Evolutionary conservation across 208 protist species (phyloP).

Genomic region (Trypanosoma conorhini): DNA sequence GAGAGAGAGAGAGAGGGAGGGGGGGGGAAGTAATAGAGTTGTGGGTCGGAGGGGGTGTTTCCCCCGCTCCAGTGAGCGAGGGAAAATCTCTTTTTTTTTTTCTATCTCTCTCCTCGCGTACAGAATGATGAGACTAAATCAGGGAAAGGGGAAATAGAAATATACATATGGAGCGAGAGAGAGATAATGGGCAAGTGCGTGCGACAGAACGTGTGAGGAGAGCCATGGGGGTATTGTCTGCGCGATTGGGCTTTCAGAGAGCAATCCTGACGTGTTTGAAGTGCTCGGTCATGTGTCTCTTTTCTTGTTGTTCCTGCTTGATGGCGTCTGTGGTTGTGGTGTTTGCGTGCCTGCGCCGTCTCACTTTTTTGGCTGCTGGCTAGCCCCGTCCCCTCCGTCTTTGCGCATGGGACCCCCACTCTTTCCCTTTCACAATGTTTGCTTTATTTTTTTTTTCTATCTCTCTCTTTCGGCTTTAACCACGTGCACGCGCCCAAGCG

Average conservation of each 20-base stretch:
- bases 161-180: neutral
- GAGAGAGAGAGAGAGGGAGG: neutral
- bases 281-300: neutral
- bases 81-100: neutral
- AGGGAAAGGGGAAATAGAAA: neutral
- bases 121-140: neutral
- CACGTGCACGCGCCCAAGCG: neutral
- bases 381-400: neutral
- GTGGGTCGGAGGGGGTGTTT: too few relatives aligned
- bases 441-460: neutral
- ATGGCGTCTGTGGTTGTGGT: neutral
- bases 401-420: neutral
- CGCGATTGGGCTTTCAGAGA: neutral
- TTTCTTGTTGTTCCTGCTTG: neutral
- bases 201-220: too few relatives aligned
- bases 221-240: neutral
- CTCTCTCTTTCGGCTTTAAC: neutral
- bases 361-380: neutral
- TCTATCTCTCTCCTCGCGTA: neutral
- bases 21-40: neutral
- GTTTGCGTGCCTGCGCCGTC: neutral
- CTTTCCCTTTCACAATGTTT: neutral
- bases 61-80: too few relatives aligned
- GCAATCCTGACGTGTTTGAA: neutral
- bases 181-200: neutral